These are phyloP conservation scores for Plasmodium coatneyi DNA, from an alignment of 169 alveolate species.

Conservation along the genomic window DNA sequence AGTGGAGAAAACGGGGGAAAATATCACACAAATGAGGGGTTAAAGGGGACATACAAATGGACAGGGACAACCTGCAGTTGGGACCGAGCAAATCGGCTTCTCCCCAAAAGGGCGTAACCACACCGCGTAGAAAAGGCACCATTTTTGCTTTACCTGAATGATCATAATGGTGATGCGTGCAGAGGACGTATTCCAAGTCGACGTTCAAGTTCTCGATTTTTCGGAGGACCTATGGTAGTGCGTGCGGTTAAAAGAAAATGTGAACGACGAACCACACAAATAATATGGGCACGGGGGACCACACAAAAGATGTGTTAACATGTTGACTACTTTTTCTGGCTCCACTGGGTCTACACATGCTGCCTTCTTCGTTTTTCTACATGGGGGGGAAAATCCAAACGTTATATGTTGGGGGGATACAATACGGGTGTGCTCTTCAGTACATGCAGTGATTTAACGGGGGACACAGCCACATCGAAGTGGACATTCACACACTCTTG, in stretches of 20 bases:
- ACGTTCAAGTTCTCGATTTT: constrained; percentile 76
- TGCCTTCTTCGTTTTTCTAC: constrained; percentile 79
- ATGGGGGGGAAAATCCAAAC: background rate
- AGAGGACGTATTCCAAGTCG: constrained; percentile 68
- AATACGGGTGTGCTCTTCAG: too few relatives aligned
- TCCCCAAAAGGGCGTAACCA: background rate
- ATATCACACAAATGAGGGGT: background rate
- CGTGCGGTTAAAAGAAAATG: background rate
- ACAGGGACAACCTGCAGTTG: background rate
- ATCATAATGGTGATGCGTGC: constrained; percentile 91
- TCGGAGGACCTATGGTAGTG: background rate
- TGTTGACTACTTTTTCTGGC: constrained; percentile 75
- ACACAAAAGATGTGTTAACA: background rate
- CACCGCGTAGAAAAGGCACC: background rate
- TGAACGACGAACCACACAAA: background rate
- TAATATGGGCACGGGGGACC: background rate
- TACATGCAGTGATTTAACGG: background rate
- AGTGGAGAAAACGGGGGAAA: background rate
- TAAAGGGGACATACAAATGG: background rate
- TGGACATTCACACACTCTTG: background rate
- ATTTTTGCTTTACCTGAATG: constrained; percentile 78
- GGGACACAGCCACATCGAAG: background rate
- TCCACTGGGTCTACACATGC: constrained; percentile 87
- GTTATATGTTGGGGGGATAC: background rate
- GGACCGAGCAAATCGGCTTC: background rate